These are phyloP conservation scores for Mycena rosella DNA, from an alignment of 768 basidiomycete species.

Conservation along the genomic window DNA sequence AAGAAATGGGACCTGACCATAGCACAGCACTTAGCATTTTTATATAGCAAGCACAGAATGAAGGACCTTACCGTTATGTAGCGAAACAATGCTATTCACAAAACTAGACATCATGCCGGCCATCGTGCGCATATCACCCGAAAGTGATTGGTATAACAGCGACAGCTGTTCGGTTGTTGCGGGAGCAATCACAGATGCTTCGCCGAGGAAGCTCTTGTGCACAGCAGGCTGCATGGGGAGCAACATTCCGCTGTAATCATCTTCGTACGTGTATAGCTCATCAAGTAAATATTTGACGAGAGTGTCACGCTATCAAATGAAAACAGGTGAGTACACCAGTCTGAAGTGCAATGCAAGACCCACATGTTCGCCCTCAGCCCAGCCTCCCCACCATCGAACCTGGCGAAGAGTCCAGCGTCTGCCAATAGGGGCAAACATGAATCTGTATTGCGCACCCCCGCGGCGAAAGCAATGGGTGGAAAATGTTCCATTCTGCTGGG, in stretches of 20 bases:
- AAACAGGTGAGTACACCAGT: no score
- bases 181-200: background rate
- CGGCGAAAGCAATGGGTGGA: conserved; percentile 50
- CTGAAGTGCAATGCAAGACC: background rate
- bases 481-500: conserved; percentile 25
- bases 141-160: background rate
- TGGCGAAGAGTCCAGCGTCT: conserved; percentile 45
- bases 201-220: conserved; percentile 5
- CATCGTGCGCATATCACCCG: no score
- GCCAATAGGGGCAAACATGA: conserved; percentile 50
- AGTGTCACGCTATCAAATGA: conserved; percentile 30
- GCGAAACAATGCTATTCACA: no score
- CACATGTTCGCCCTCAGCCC: conserved; percentile 48
- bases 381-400: conserved; percentile 55
- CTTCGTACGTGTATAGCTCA: conserved; percentile 31
- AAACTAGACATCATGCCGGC: no score
- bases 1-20: no score
- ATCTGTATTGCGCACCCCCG: conserved; percentile 51
- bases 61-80: no score
- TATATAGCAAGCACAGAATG: no score
- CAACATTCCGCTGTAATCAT: conserved; percentile 15
- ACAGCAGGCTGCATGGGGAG: conserved; percentile 2
- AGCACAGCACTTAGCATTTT: no score
- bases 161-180: background rate
- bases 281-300: conserved; percentile 42